Base-by-base conservation (phyloP, 768 basidiomycete species). In the Termitomyces sp. region DNA sequence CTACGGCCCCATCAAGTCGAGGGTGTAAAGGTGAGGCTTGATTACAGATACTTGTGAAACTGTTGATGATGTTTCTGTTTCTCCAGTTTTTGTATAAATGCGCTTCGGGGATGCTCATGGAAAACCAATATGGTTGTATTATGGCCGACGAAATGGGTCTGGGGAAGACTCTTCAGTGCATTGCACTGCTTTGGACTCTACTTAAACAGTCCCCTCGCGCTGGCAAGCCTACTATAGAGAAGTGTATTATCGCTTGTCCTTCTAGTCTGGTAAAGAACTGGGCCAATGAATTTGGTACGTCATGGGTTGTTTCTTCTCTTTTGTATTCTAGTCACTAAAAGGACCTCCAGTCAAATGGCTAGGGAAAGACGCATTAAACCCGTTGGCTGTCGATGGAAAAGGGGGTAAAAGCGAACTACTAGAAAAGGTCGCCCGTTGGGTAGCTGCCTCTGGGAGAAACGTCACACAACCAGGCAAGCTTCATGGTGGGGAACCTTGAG, bases 71-170 rank as follows among this genome's bases (percentile, higher is more conserved):
- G 19, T 46, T 59, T n/a, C 60, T 55, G 3, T 19, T 40, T 45
- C 21, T 10, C 19, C 63, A 99, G 94, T 98, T 99, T 71, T 70
- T 99, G 69, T 99, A 96, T 72, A 86, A 84, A 70, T 97, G 95
- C 70, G 87, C 94, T 5, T 97, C 94, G 0, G 97, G 95, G 0
- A 89, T 95, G 85, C 71, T 95, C 55, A 90, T 89, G 38, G 87
- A 92, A 45, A 90, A 93, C 64, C 93, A 96, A 59, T 88, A 86
- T 59, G 92, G 91, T 0, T 98, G 96, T 66, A 99, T 99, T 70
- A 98, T 99, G 96, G 96, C 96, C 1, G 96, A 99, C 66, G 96
- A 96, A 71, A 99, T 99, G 96, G 96, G 96, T 64, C 83, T 98
- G 14, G 96, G 93, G 17, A 95, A 97, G 71, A 96, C 95, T 15